Base-by-base conservation (phyloP, 1,139 yeast species). In the Pichia sp. region DNA sequence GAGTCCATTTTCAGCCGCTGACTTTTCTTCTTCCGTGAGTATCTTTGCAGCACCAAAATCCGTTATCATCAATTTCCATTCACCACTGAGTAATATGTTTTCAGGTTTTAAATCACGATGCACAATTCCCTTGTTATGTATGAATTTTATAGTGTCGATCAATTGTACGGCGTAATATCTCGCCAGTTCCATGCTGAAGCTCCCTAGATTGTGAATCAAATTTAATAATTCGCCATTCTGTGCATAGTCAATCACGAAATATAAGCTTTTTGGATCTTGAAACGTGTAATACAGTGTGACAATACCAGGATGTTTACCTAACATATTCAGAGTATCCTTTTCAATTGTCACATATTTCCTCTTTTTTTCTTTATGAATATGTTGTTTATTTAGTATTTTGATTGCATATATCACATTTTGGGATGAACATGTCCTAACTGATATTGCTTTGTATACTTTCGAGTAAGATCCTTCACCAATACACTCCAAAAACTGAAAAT, bases 401-500 rank as follows among this genome's bases (percentile, higher is more conserved):
- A 94, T 81, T 4, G 99, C 99, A 60, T 85, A 92, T 46, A 82
- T 79, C 43, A 73, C 65, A n/a, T 85, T 80, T 49, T 79, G 80
- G 33, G 8, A 8, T 31, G 8, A 8, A 11, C 33, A 31, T 16
- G 23, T 16, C 7, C 33, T 7, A 39, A 80, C 72, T 54, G 92
- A 96, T 2, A 85, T 73, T 0, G 95, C 98, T 44, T 85, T 79
- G 43, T 84, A 85, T 5, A 92, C 97, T 5, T 95, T 88, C 4
- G 97, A 90, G 60, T 92, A 94, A 1, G 97, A 87, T 1, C 99
- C 99, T 61, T 88, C 96, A 8, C 99, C 99, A 38, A 94, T 73
- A 47, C 82, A 79, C 44, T 83, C 80, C 34, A 95, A 92, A 58
- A 92, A 88, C 52, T 80, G 79, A 64, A 90, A 94, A 65, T 92